Conservation (phyloP, 2,329 filamentous ascomycete genomes). For the Xylaria polymorpha region DNA sequence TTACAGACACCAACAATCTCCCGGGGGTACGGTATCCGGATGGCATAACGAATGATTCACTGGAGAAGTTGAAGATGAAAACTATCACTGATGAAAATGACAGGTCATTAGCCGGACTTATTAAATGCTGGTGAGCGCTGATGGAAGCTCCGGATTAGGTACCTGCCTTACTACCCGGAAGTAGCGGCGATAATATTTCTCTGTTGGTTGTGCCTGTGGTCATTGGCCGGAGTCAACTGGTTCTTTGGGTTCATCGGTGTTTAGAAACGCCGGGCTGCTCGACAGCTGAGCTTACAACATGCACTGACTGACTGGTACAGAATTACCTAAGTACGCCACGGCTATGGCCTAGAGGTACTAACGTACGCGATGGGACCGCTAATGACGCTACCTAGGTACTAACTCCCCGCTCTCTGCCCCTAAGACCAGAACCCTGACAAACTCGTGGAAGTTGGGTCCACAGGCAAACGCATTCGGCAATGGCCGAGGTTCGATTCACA, state of each 20-base stretch:
- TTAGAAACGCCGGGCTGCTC: not conserved
- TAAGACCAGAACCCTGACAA: not conserved
- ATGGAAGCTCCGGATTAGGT: not conserved
- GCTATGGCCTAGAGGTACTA: not conserved
- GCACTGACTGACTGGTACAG: too few species aligned
- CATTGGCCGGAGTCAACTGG: not conserved
- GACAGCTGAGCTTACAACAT: too few species aligned
- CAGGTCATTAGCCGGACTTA: slow-evolving; percentile 8
- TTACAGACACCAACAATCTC: not conserved
- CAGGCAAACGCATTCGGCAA: slow-evolving; percentile 44
- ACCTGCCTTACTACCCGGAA: not conserved
- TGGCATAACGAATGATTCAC: not conserved
- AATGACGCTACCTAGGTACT: not conserved
- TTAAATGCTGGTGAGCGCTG: slow-evolving; percentile 2
- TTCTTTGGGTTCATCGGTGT: not conserved
- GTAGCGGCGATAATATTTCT: slow-evolving; percentile 13
- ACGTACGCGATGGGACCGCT: not conserved
- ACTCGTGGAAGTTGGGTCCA: slow-evolving; percentile 24
- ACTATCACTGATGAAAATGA: not conserved
- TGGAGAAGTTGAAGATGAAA: not conserved
- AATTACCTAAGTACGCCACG: too few species aligned
- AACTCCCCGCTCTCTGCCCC: not conserved
- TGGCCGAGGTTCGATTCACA: slow-evolving; percentile 51
- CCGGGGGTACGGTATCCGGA: not conserved
- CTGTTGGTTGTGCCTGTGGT: not conserved